Percentiles rank a stretch among this genome's conserved stretches.
These are phyloP conservation scores for Cicer cuneatum DNA, from an alignment of 306 rosid genomes.

Conservation along the genomic window DNA sequence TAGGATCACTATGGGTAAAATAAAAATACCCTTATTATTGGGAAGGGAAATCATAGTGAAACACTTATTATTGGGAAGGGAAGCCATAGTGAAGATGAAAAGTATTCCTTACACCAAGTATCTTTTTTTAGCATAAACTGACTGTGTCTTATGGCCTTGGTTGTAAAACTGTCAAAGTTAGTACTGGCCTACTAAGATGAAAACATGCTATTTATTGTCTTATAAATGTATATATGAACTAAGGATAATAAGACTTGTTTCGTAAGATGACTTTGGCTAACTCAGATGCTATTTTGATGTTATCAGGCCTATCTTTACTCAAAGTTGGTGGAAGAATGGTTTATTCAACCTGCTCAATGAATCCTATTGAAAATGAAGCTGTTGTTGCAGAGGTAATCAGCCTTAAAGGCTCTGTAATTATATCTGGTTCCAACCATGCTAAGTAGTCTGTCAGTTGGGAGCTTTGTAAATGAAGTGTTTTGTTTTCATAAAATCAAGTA, in stretches of 20 bases:
- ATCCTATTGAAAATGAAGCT: slow-evolving; percentile 97
- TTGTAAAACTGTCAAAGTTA: slow-evolving; percentile 15
- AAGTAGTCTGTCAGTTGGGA: slow-evolving; percentile 25
- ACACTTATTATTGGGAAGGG: slow-evolving; percentile 13
- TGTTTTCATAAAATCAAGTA: slow-evolving; percentile 30
- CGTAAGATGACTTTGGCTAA: slow-evolving; percentile 29
- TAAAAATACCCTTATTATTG: slow-evolving; percentile 2
- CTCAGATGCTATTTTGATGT: slow-evolving; percentile 33
- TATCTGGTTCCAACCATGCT: slow-evolving; percentile 29
- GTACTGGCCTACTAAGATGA: slow-evolving; percentile 20
- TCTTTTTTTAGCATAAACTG: slow-evolving; percentile 7
- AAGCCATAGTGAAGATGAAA: slow-evolving; percentile 30
- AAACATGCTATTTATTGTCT: slow-evolving; percentile 27
- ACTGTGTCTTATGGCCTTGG: slow-evolving; percentile 34
- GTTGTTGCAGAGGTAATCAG: slow-evolving; percentile 85
- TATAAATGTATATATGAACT: neutral
- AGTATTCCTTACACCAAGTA: slow-evolving; percentile 11
- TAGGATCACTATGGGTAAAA: slow-evolving; percentile 6
- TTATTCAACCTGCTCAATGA: slow-evolving; percentile 96
- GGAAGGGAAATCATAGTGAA: slow-evolving; percentile 35
- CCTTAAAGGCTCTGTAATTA: slow-evolving; percentile 32
- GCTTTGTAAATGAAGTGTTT: slow-evolving; percentile 11
- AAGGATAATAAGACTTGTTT: slow-evolving; percentile 15
- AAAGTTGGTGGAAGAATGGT: slow-evolving; percentile 96
- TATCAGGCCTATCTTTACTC: slow-evolving; percentile 77